These are phyloP conservation scores for Geotrichum fermentans DNA, from an alignment of 1,139 yeast genomes.

Conservation along the genomic window DNA sequence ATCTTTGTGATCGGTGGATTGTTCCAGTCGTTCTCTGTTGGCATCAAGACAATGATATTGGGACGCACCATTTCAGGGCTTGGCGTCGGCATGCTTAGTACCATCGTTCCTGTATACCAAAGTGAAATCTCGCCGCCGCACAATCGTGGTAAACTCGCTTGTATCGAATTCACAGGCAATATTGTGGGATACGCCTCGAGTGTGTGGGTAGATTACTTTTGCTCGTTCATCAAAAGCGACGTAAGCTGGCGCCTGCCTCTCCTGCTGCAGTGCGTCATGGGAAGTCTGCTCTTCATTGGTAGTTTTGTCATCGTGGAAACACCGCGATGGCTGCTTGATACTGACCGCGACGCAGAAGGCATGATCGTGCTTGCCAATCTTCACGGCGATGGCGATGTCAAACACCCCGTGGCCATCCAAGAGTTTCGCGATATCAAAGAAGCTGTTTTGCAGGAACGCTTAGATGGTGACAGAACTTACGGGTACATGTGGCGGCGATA, in stretches of 20 bases:
- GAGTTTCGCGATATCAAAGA: constrained; percentile 77
- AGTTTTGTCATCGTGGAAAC: constrained; percentile 76
- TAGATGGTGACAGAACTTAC: constrained; percentile 74
- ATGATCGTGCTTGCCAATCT: constrained; percentile 72
- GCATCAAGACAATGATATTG: constrained; percentile 59
- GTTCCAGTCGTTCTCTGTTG: constrained; percentile 52
- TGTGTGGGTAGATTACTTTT: constrained; percentile 85
- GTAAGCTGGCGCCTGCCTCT: constrained; percentile 77
- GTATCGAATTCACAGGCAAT: constrained; percentile 89
- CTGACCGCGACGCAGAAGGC: constrained; percentile 85
- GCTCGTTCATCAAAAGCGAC: constrained; percentile 55
- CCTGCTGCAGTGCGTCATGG: constrained; percentile 70
- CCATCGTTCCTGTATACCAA: constrained; percentile 89
- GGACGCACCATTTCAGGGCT: constrained; percentile 73
- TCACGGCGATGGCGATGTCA: constrained; percentile 60
- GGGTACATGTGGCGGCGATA: constrained; percentile 64
- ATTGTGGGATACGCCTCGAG: constrained; percentile 79
- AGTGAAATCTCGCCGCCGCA: constrained; percentile 89
- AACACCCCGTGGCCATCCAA: constrained; percentile 51
- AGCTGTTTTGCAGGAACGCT: constrained; percentile 63
- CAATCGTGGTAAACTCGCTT: constrained; percentile 81
- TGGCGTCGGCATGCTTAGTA: constrained; percentile 77
- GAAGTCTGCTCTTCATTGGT: constrained; percentile 61
- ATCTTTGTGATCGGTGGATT: constrained; percentile 61
- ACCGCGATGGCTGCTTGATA: constrained; percentile 84